phyloP scores from a whole-genome alignment of 129 eudicot species.

The Pseudognaphalium luteoalbum region DNA sequence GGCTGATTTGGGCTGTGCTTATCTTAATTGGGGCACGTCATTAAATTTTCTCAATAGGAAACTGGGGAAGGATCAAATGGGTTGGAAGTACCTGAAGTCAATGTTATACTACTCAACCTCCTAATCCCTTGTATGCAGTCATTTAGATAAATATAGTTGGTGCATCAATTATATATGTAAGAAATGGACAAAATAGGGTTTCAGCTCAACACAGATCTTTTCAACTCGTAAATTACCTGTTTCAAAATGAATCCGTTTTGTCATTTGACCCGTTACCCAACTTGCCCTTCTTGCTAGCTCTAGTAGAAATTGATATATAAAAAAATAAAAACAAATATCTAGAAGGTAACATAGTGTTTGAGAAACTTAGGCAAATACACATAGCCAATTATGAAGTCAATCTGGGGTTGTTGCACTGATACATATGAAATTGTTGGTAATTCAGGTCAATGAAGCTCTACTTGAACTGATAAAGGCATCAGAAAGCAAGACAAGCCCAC shows the following conservation, averaged over 20 bases:
- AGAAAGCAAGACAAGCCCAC: slow-evolving; percentile 53
- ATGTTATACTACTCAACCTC: background rate
- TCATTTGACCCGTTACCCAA: background rate
- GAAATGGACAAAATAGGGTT: background rate
- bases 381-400: background rate
- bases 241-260: background rate
- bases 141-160: background rate
- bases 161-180: background rate
- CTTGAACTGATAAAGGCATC: slow-evolving; percentile 81
- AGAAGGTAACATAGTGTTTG: background rate
- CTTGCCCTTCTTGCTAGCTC: background rate
- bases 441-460: slow-evolving; percentile 89
- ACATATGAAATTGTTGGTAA: slow-evolving; percentile 1
- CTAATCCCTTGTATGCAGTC: background rate
- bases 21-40: background rate
- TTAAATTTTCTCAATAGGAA: too few relatives aligned
- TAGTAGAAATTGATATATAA: background rate
- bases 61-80: too few relatives aligned
- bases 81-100: background rate
- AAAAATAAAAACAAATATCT: slow-evolving; percentile 2
- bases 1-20: too few relatives aligned
- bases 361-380: slow-evolving; percentile 12
- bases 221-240: background rate
- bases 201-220: background rate
- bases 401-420: slow-evolving; percentile 20